Conservation (phyloP, 1,284 basidiomycete species). For the Ganoderma resinaceum region DNA sequence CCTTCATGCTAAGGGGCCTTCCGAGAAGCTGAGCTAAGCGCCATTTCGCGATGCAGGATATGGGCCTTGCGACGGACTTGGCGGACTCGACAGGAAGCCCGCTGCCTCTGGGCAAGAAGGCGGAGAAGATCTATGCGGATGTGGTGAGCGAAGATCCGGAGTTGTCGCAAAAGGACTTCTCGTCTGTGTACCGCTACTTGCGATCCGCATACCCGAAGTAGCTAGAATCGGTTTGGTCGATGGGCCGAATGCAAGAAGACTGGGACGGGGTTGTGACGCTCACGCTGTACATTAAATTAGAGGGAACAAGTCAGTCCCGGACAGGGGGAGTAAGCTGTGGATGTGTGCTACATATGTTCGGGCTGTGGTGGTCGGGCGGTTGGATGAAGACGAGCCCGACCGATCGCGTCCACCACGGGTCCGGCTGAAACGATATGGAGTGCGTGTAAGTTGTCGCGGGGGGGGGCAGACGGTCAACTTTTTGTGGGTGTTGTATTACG, state of each 20-base stretch:
- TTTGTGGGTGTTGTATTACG: neutral
- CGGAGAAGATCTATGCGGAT: constrained; percentile 63
- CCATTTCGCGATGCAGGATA: constrained; percentile 59
- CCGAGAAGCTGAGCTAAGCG: constrained; percentile 13
- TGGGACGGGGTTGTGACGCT: neutral
- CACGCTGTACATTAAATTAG: neutral
- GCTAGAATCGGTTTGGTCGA: neutral
- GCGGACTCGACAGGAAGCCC: constrained; percentile 57
- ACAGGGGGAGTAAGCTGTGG: constrained; percentile 12
- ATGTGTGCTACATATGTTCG: neutral
- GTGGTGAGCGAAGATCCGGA: constrained; percentile 62
- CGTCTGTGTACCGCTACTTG: constrained; percentile 77
- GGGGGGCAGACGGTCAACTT: neutral
- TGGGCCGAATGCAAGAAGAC: neutral
- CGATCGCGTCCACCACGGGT: neutral
- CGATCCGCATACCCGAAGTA: constrained; percentile 30
- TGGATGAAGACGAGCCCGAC: neutral
- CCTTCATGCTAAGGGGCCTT: no score
- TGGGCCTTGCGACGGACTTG: constrained; percentile 76
- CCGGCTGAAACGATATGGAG: neutral
- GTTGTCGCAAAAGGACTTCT: constrained; percentile 78
- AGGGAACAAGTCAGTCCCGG: neutral
- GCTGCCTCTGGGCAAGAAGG: constrained; percentile 71
- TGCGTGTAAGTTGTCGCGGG: no score
- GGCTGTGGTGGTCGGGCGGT: neutral